Evolutionary conservation across 495 filamentous ascomycete species (phyloP).

Genomic region (Penicillium silybi): DNA sequence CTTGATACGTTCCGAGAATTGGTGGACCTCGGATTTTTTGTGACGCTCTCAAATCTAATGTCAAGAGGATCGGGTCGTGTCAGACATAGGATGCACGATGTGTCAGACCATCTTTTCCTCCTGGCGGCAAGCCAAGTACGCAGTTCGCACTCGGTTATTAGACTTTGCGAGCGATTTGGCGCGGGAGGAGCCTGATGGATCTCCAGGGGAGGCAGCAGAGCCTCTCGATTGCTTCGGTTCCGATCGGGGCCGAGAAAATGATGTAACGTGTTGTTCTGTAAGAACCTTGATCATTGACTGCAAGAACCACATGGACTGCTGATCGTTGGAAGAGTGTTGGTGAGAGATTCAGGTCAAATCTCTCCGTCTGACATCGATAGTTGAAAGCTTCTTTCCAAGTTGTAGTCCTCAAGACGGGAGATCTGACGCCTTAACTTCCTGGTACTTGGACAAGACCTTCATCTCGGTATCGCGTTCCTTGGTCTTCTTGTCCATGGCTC

Average conservation of each 20-base stretch:
- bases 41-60: neutral
- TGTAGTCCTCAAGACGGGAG: constrained; percentile 26
- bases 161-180: neutral
- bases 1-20: neutral
- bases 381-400: neutral
- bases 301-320: too few relatives aligned
- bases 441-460: constrained; percentile 45
- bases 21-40: neutral
- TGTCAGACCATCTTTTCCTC: neutral
- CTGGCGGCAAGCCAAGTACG: neutral
- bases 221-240: neutral
- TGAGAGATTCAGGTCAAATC: neutral
- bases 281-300: neutral
- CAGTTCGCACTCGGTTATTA: neutral
- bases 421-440: constrained; percentile 35
- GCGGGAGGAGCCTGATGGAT: neutral
- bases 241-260: neutral
- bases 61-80: neutral
- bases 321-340: neutral
- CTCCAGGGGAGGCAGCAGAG: too few relatives aligned
- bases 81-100: neutral
- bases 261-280: neutral
- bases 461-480: constrained; percentile 45
- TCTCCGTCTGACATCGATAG: neutral
- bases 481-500: constrained; percentile 43